Base-by-base conservation (phyloP, 495 filamentous ascomycete genomes). In the Hypoxylon trugodes region DNA sequence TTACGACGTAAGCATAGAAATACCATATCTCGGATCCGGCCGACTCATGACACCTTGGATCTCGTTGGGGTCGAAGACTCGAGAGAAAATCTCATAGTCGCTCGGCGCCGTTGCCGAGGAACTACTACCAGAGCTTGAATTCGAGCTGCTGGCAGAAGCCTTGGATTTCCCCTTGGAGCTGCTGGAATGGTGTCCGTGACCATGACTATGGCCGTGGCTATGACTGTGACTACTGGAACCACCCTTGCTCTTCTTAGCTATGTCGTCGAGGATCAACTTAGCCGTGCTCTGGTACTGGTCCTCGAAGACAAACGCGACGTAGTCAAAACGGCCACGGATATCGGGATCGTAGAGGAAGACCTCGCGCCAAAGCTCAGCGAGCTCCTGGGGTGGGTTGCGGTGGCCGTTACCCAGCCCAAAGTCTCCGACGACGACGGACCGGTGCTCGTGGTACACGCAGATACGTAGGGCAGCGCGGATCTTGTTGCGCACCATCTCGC, bases 371-470 rank as follows among this genome's bases (percentile, higher is more conserved):
- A 91, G 81, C 49, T 78, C 78, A 28, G 89, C 87, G 10, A 92
- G 78, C 69, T 91, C 87, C 51, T 77, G 72, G 2, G 85, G 79
- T 19, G 89, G 89, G 65, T 92, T 92, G 38, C 85, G 81, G 69
- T 89, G 87, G 32, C 84, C 83, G 42, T 86, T 86, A 1, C 89
- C 89, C 1, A 88, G 77, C 5, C 89, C 89, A 71, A 91, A 92
- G 18, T 87, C 86, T 15, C 88, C 88, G 46, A 91, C 81, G 61
- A 87, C 86, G 13, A 92, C 72, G 42, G 82, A 82, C 3, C 69
- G 72, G 64, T 88, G 86, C 15, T 77, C 75, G 53, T 84, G 81
- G 54, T 81, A 80, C 9, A 83, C 82, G 49, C 87, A 88, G 65
- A 91, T 90, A 24, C 88, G 80, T 8, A 91, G 82, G 4, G 88